These are phyloP conservation scores for Coffea canephora DNA, from an alignment of 257 asterid genomes.

Conservation along the genomic window DNA sequence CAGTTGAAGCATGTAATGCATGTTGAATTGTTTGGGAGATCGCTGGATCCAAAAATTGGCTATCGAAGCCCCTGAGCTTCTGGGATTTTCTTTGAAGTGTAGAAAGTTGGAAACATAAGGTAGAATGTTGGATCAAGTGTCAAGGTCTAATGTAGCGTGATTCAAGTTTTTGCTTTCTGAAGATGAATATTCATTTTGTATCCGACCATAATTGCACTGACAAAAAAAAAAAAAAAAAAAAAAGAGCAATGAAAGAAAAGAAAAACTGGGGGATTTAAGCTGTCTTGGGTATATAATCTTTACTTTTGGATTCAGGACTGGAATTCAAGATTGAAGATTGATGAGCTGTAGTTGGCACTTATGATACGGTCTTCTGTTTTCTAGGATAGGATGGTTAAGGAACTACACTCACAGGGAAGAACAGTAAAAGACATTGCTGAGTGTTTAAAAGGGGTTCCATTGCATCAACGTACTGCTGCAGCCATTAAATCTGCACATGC, in stretches of 20 bases:
- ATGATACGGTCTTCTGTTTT: slow-evolving; percentile 3
- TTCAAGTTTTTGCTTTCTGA: background rate
- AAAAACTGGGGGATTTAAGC: too few relatives aligned
- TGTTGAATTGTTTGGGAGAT: background rate
- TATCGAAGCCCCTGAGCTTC: background rate
- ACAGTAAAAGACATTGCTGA: slow-evolving; percentile 53
- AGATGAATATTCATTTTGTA: too few relatives aligned
- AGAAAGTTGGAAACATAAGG: background rate
- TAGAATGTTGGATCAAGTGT: background rate
- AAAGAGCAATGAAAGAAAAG: too few relatives aligned
- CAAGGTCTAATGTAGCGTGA: background rate
- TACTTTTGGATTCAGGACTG: background rate
- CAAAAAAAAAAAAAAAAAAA: too few relatives aligned
- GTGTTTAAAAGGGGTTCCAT: slow-evolving; percentile 57
- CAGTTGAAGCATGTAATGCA: background rate
- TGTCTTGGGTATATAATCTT: background rate
- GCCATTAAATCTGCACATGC: slow-evolving; percentile 62
- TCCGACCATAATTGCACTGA: too few relatives aligned
- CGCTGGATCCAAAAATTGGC: background rate
- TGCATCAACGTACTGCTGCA: slow-evolving; percentile 51
- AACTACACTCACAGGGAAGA: slow-evolving; percentile 55
- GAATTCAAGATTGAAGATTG: background rate
- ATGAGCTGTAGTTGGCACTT: background rate
- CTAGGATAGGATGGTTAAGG: slow-evolving; percentile 78
- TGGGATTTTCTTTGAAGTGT: background rate